Evolutionary conservation across 1,139 yeast genomes (phyloP), one percentile per base, ranked within the genome.

Genomic region (Saccharomyces hybrid): DNA sequence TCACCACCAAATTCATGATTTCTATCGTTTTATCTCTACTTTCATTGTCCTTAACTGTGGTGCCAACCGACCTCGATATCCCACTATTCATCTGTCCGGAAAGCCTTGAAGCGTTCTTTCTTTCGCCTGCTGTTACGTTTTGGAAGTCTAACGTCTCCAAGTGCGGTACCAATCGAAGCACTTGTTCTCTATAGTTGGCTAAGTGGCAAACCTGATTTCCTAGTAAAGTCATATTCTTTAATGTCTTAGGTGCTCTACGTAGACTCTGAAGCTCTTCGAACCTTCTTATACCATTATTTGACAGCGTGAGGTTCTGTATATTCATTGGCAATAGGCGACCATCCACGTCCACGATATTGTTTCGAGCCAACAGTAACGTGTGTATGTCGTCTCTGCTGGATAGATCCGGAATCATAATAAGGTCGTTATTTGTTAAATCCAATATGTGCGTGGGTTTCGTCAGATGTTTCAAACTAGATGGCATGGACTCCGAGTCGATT

Each of bases 91-190:
- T 5, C 42, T 3, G 8, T 34, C 11, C 23, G 3, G 42, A 7
- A 34, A 34, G 23, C 42, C 38, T 47, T 5, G 47, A 28, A n/a
- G 64, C 60, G 70, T 73, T 5, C 32, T 54, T 0, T 83, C 82
- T 34, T 63, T 90, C 97, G 0, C 58, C 57, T 3, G 76, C 74
- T 54, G 78, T 83, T 11, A 91, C 80, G 60, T 80, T 81, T 51
- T 76, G 75, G 61, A 83, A 87, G 67, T 91, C 97, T 48, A 91
- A 68, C 0, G 85, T 77, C 51, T 77, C 73, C 51, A 91, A 67
- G 1, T 75, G 67, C 0, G 97, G 96, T 5, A 86, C 61, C 11
- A 80, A 63, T 82, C 88, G 81, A 1, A 88, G 74, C 2, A 83
- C 67, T 65, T 80, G 79, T 13, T 73, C 61, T 53, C 96, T 73